These are phyloP conservation scores for Pestalotiopsis sp. DNA, from an alignment of 2,329 filamentous ascomycete species.

Conservation along the genomic window DNA sequence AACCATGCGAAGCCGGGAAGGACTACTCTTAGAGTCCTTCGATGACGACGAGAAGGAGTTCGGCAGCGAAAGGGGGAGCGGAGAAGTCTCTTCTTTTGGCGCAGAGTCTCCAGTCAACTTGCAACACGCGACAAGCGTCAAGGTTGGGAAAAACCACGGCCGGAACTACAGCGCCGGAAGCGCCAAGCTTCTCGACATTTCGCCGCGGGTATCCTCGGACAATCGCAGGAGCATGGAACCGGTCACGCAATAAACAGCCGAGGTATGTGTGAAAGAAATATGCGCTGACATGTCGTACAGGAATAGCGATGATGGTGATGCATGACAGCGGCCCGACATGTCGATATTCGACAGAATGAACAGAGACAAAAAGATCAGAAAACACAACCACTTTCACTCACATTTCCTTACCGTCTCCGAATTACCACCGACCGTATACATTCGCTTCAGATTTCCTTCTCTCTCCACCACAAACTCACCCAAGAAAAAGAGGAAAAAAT, in stretches of 20 bases:
- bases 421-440: conserved; percentile 24
- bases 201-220: conserved; percentile 57
- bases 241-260: conserved; percentile 24
- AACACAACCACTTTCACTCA: background rate
- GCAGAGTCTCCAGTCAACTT: conserved; percentile 36
- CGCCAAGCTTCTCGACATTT: conserved; percentile 72
- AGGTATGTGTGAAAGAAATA: conserved; percentile 6
- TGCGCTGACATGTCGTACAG: conserved; percentile 1
- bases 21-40: conserved; percentile 46
- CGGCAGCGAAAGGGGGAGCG: conserved; percentile 20
- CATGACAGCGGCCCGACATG: background rate
- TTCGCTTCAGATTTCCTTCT: conserved; percentile 26
- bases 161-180: conserved; percentile 78
- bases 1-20: conserved; percentile 56
- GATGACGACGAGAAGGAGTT: conserved; percentile 36
- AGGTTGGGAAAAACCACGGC: conserved; percentile 65
- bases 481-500: background rate
- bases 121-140: conserved; percentile 72
- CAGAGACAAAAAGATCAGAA: conserved; percentile 2
- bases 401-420: background rate
- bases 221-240: conserved; percentile 40
- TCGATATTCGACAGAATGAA: background rate
- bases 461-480: background rate
- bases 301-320: conserved; percentile 18
- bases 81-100: conserved; percentile 25